These are phyloP conservation scores for Yarrowia galli DNA, from an alignment of 1,139 yeast species.

Conservation along the genomic window DNA sequence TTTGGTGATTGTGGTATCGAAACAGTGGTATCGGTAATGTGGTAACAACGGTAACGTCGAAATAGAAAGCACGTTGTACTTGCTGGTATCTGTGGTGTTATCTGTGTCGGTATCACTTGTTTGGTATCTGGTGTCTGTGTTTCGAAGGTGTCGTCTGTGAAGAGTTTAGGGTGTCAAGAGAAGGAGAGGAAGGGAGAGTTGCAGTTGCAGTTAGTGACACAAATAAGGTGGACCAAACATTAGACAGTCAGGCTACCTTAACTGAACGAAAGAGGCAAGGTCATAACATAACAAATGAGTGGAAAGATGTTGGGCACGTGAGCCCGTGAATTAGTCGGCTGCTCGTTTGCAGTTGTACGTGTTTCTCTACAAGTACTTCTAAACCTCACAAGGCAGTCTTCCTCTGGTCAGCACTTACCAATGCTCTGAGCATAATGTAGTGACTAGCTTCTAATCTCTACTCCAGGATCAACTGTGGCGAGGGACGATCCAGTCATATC, in stretches of 20 bases:
- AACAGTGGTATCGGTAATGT: neutral
- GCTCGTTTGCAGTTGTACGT: too few relatives aligned
- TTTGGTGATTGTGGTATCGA: neutral
- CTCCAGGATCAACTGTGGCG: too few relatives aligned
- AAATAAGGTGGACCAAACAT: conserved; percentile 9
- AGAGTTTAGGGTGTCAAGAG: neutral
- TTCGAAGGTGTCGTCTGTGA: neutral
- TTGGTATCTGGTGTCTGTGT: neutral
- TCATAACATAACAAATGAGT: neutral
- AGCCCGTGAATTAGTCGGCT: too few relatives aligned
- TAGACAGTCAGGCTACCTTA: neutral
- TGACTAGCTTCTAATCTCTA: too few relatives aligned
- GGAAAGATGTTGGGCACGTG: too few relatives aligned
- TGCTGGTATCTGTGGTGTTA: neutral
- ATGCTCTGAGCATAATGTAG: too few relatives aligned
- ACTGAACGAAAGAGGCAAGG: neutral
- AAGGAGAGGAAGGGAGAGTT: neutral
- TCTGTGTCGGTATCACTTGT: neutral
- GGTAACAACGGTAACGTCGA: too few relatives aligned
- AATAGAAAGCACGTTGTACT: neutral
- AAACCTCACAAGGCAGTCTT: too few relatives aligned
- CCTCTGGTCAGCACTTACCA: too few relatives aligned
- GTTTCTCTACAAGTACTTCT: too few relatives aligned
- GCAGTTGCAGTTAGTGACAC: neutral
- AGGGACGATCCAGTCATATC: too few relatives aligned